Evolutionary conservation across 768 basidiomycete genomes (phyloP), one percentile per base, ranked within the genome.

Genomic region (Agaricus subrufescens): DNA sequence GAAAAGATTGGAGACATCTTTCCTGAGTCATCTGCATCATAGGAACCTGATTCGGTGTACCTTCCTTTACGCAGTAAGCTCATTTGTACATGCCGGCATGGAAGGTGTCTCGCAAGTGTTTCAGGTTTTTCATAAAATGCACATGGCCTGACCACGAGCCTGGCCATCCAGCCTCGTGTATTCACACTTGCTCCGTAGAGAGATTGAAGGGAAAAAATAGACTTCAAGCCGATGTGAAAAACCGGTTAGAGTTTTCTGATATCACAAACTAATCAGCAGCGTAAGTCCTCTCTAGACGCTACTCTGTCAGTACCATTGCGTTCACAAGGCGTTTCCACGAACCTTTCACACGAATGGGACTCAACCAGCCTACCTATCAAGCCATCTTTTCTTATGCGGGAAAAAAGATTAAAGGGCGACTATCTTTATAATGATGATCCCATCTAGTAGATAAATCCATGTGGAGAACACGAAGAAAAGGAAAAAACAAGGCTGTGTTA

Each of bases 61-160:
- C 29, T 49, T 25, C 3, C 46, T 56, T 45, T 34, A 38, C 9
- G 19, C 14, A 47, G 54, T 25, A 47, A 49, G 39, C n/a, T 47
- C 47, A 14, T 19, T 42, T 34, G 12, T 25, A 19, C 48, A 56
- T 50, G 47, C 54, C 54, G 47, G 29, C 42, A 56, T 49, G 54
- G 54, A 56, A 49, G 54, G 23, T 25, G 42, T 23, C 26, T 56
- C 23, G 39, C 15, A 49, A 56, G 54, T 56, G 54, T 56, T 56
- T 56, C 54, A 56, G 31, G 54, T 56, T 26, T 56, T 56, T 56
- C 39, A 56, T 56, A 46, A 56, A 49, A 27, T 42, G 19, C 54
- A 56, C 54, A 56, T 56, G 54, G 54, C 30, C 27, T 40, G 54
- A 14, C 46, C 54, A 56, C 46, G 54, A 49, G 54, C 47, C 54